Evolutionary conservation across 345 rosid species (phyloP).

Genomic region (Citrus hindsii): DNA sequence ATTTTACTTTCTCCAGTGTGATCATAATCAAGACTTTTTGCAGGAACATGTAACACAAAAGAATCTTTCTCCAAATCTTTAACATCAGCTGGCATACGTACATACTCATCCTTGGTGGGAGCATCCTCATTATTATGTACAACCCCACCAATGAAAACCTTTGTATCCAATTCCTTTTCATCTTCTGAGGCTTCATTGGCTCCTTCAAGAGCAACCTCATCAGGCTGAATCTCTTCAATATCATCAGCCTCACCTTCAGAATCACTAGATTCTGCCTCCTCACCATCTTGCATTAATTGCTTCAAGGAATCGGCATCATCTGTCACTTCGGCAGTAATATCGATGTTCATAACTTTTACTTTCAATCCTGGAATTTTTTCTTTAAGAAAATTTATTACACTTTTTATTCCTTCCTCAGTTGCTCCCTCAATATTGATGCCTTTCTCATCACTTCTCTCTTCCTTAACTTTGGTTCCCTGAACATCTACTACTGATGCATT

Average conservation of each 20-base stretch:
- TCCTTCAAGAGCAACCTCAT: constrained; percentile 40
- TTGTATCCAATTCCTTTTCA: constrained; percentile 57
- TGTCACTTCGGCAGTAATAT: constrained; percentile 46
- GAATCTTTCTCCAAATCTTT: constrained; percentile 67
- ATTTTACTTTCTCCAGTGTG: constrained; percentile 35
- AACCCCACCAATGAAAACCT: constrained; percentile 87
- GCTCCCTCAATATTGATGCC: constrained; percentile 66
- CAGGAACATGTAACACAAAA: constrained; percentile 66
- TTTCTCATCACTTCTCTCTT: constrained; percentile 59
- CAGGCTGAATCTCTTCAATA: constrained; percentile 61
- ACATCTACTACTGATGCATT: constrained; percentile 47
- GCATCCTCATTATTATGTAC: constrained; percentile 72
- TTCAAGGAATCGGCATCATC: constrained; percentile 52
- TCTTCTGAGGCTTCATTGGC: constrained; percentile 41
- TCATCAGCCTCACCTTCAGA: constrained; percentile 54
- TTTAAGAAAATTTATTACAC: constrained; percentile 85
- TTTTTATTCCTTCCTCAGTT: constrained; percentile 89
- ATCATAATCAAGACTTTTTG: constrained; percentile 42
- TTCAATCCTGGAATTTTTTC: constrained; percentile 93
- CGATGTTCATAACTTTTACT: constrained; percentile 69
- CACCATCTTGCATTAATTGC: constrained; percentile 64
- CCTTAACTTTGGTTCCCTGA: constrained; percentile 58
- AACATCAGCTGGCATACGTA: constrained; percentile 73
- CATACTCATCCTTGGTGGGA: constrained; percentile 62
- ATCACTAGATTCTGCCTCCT: constrained; percentile 39